Evolutionary conservation across 176 grass and related monocot genomes (phyloP), one percentile per base, ranked within the genome.

Genomic region (Zoysia japonica): DNA sequence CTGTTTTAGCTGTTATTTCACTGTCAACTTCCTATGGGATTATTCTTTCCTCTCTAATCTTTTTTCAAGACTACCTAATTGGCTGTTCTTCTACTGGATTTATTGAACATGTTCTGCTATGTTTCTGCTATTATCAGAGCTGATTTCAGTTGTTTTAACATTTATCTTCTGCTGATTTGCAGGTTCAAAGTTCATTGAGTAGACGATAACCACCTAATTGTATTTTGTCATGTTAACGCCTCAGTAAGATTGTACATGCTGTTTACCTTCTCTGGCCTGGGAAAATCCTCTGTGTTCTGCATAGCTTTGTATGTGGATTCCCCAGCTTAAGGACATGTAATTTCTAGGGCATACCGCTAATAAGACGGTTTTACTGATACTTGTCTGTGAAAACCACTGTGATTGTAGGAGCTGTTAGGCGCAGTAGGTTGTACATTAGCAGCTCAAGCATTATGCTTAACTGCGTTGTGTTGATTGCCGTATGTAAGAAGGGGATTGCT

Each of bases 341-440:
- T 81, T 66, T 75, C 52, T 42, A 75, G 68, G 82, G 68, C 74
- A 61, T 78, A 61, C 56, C 46, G 69, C 69, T 73, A 82, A 66
- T 74, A 74, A 74, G 70, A 74, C 48, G 41, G 39, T 57, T 48
- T 79, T 72, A 20, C 67, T 85, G 83, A 71, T 57, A 55, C 20
- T 80, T 72, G 6, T 19, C 20, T 56, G 44, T 54, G 59, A 67
- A 75, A 47, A 67, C 71, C 2, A 39, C 50, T n/a, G 28, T 83
- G 61, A 75, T 75, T 70, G 40, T 66, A 79, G 83, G 67, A 56
- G 65, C 65, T 62, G 40, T 38, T 39, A 75, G 80, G 41, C 70
- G 68, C 62, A 84, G 53, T 79, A 88, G 68, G 39, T 46, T 88
- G 86, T 80, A 88, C 76, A 88, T 88, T 88, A 80, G 81, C 86